Evolutionary conservation across 2,329 filamentous ascomycete species (phyloP).

Genomic region (Bipolaris victoriae): DNA sequence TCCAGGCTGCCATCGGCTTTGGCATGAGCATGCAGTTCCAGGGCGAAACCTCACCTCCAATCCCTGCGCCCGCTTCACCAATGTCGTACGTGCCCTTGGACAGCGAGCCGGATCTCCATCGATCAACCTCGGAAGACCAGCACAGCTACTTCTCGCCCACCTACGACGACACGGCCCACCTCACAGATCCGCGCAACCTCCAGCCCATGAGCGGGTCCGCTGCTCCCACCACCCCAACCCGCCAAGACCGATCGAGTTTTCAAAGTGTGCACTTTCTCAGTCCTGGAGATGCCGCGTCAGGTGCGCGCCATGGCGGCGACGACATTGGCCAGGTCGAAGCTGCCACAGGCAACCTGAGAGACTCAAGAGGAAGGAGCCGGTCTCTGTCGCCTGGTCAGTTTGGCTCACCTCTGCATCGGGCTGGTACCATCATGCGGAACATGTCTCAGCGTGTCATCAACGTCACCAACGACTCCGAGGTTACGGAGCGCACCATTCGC

Average conservation of each 20-base stretch:
- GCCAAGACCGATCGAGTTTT: slow-evolving; percentile 57
- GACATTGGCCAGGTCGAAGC: slow-evolving; percentile 67
- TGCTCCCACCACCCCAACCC: slow-evolving; percentile 47
- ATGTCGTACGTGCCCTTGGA: slow-evolving; percentile 56
- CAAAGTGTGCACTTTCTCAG: slow-evolving; percentile 62
- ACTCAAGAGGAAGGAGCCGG: slow-evolving; percentile 54
- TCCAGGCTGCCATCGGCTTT: slow-evolving; percentile 56
- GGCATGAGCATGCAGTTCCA: slow-evolving; percentile 57
- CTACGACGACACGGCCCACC: slow-evolving; percentile 64
- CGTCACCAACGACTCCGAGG: slow-evolving; percentile 88
- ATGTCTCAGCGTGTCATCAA: slow-evolving; percentile 99
- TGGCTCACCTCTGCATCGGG: slow-evolving; percentile 57
- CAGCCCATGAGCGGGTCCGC: slow-evolving; percentile 62
- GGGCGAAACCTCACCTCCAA: slow-evolving; percentile 45
- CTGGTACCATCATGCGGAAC: slow-evolving; percentile 61
- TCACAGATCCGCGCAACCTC: slow-evolving; percentile 63
- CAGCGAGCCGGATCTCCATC: slow-evolving; percentile 39
- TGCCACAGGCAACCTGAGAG: slow-evolving; percentile 32
- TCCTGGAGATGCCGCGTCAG: slow-evolving; percentile 49
- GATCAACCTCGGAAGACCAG: slow-evolving; percentile 60
- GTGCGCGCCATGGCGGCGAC: slow-evolving; percentile 65
- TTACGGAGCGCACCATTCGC: slow-evolving; percentile 74
- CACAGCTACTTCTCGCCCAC: slow-evolving; percentile 61
- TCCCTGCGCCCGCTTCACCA: slow-evolving; percentile 29
- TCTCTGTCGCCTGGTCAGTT: slow-evolving; percentile 55